Evolutionary conservation across 1,139 yeast genomes (phyloP), one percentile per base, ranked within the genome.

Genomic region (Cylindricascospora bacillispora): DNA sequence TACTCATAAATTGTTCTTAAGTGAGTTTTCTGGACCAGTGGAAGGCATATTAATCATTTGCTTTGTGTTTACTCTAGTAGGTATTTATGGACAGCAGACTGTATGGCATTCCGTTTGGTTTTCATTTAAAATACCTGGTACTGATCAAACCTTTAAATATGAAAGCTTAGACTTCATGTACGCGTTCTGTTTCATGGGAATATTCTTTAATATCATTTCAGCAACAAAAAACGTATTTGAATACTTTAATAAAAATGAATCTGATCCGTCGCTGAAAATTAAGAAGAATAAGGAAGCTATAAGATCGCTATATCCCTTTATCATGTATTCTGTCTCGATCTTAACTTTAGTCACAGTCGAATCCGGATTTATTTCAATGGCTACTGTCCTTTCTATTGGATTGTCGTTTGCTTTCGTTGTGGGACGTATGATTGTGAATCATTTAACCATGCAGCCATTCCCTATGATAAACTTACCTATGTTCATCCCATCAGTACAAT

Each of bases 1-100:
- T 48, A 86, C 97, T 1, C 93, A 85, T 44, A 78, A 77, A 20
- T 62, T 86, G 37, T 86, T 67, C 53, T 62, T 86, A 33, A 75
- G 92, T 25, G 72, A 70, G 38, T 78, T 83, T 47, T 79, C 92
- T 13, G 97, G 97, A 1, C 97, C 97, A 0, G 97, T 86, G 2
- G 97, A 86, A 56, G 97, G 97, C 4, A 81, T 86, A 23, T 54
- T 83, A 40, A 65, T 78, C 62, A 63, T 85, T 30, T 55, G 71
- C 24, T 55, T 46, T 0, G 58, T 73, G 13, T 81, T 70, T 47
- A 35, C 71, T 4, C 28, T 70, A 12, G 78, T 93, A 1, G 93
- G 85, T 3, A 37, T 72, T 24, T 60, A 62, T 35, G 95, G 95
- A 2, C 77, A 82, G 1, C 71, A 67, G 2, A 52, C 73, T 25